These are phyloP conservation scores for Prunus armeniaca DNA, from an alignment of 306 rosid genomes.

Conservation along the genomic window DNA sequence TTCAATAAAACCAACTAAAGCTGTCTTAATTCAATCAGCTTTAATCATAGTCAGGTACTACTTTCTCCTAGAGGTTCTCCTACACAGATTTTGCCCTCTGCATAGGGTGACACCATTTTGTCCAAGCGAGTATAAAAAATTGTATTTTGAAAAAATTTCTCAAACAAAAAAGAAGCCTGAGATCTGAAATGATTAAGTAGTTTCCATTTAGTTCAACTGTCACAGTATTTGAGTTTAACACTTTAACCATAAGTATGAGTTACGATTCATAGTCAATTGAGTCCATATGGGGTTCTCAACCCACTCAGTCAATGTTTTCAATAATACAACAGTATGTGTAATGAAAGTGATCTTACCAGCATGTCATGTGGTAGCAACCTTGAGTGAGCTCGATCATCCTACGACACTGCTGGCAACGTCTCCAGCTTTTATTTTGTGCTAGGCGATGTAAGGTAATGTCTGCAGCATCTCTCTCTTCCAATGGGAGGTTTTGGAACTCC, in stretches of 20 bases:
- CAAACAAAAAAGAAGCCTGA: neutral
- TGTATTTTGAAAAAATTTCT: neutral
- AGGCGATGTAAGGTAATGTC: conserved; percentile 68
- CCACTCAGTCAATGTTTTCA: neutral
- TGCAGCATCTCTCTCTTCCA: conserved; percentile 74
- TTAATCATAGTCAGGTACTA: neutral
- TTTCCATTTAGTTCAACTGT: neutral
- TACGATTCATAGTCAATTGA: neutral
- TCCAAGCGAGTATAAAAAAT: neutral
- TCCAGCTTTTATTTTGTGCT: conserved; percentile 80
- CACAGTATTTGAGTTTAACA: neutral
- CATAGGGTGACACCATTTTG: neutral
- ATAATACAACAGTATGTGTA: neutral
- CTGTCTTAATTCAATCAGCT: neutral
- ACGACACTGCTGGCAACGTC: conserved; percentile 87
- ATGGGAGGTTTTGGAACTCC: conserved; percentile 68
- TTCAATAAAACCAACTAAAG: neutral
- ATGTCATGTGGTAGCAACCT: conserved; percentile 91
- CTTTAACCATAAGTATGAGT: neutral
- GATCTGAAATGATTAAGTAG: too few species aligned
- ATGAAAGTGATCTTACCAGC: conserved; percentile 64
- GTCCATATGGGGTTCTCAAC: neutral
- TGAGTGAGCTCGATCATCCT: conserved; percentile 80
- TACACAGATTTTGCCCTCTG: neutral
- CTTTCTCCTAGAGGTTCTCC: neutral